Percentiles rank a stretch among this genome's conserved stretches.
phyloP scores from a whole-genome alignment of 2,329 filamentous ascomycete species.

The Talaromyces sp. region DNA sequence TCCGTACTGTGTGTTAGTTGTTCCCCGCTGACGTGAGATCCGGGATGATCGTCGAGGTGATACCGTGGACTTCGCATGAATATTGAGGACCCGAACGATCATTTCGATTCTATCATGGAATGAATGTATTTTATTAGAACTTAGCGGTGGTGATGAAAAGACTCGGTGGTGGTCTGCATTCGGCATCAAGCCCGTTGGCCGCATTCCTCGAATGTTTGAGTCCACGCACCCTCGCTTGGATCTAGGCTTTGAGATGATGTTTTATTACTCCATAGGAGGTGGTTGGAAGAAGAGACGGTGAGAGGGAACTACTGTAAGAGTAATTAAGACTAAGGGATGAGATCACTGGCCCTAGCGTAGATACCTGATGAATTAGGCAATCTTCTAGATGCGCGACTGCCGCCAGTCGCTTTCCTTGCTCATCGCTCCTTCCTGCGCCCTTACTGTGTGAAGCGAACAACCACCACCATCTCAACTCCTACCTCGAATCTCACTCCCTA shows the following conservation, averaged over 20 bases:
- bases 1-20: not conserved
- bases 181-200: conserved; percentile 1
- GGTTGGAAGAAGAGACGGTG: not conserved
- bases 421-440: not conserved
- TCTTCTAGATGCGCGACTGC: conserved; percentile 13
- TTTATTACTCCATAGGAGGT: no score
- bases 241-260: conserved; percentile 2
- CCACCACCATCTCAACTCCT: not conserved
- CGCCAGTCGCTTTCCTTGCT: not conserved
- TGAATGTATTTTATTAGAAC: no score
- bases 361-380: conserved; percentile 12
- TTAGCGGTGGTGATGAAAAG: not conserved
- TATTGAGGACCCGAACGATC: not conserved
- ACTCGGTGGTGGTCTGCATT: conserved; percentile 5
- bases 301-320: not conserved
- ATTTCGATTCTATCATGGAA: no score
- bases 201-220: conserved; percentile 15
- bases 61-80: not conserved
- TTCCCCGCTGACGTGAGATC: conserved; percentile 8
- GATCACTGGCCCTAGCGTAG: not conserved
- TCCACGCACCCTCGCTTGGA: conserved; percentile 14
- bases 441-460: not conserved
- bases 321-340: not conserved
- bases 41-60: not conserved
- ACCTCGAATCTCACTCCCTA: not conserved